Evolutionary conservation across 73 alveolate species (phyloP).

Genomic region (Paramecium biaurelia): DNA sequence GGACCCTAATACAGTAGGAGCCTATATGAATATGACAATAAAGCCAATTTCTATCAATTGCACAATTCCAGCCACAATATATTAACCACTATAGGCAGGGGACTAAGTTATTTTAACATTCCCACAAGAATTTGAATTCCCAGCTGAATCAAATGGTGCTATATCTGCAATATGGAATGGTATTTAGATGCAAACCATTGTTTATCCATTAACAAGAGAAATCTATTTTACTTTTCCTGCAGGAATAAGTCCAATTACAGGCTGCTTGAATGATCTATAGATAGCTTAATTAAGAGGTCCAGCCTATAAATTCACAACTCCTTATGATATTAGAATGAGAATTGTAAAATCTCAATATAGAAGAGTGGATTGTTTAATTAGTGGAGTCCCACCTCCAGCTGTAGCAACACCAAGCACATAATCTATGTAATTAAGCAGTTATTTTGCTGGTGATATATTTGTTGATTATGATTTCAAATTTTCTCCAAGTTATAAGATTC

Average conservation of each 20-base stretch:
- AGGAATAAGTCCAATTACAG: not conserved
- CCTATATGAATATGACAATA: not conserved
- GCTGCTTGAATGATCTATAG: not conserved
- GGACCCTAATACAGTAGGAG: conserved; percentile 54
- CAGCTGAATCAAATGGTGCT: conserved; percentile 34
- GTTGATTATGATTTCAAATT: conserved; percentile 46
- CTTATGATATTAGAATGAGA: not conserved
- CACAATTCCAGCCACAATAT: not conserved
- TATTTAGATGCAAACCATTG: not conserved
- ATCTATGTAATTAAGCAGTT: conserved; percentile 2
- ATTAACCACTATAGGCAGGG: not conserved
- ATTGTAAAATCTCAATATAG: not conserved
- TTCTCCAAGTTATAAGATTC: conserved; percentile 54
- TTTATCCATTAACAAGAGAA: not conserved
- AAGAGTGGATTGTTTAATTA: conserved; percentile 12
- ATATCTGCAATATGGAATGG: not conserved
- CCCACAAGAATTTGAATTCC: conserved; percentile 14
- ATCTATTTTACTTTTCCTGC: conserved; percentile 18
- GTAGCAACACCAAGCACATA: conserved; percentile 25
- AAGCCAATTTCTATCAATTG: not conserved
- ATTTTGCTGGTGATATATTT: conserved; percentile 55
- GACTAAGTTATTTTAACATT: not conserved
- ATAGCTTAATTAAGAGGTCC: conserved; percentile 49
- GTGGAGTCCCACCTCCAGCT: conserved; percentile 12
- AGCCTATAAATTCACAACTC: conserved; percentile 39